Evolutionary conservation across 2,329 filamentous ascomycete genomes (phyloP), one percentile per base, ranked within the genome.

Genomic region (Clathrospora elynae): DNA sequence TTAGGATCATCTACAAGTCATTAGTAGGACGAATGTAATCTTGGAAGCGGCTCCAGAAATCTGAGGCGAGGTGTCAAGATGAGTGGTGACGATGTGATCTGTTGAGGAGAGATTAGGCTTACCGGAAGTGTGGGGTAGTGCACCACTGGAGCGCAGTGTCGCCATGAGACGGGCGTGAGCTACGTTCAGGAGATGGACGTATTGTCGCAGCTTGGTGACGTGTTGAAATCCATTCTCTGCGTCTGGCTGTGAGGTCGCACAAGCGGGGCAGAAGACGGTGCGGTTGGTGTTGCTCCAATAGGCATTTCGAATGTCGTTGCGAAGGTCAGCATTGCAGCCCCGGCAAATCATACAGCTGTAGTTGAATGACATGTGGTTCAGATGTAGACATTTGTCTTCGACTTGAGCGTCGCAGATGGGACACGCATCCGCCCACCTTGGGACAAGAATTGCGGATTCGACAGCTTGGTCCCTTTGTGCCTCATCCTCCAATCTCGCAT

Each of bases 121-220:
- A 82, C 80, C 79, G 47, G 84, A 82, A 24, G 84, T 83, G 49
- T 85, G 84, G 40, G 90, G 86, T 32, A 97, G 73, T 17, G 89
- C 87, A 42, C 91, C 91, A 55, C 84, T 93, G 55, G 80, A 88
- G 51, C 90, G 84, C 22, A 99, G 79, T 19, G 95, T 95, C 30
- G 92, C 88, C 49, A 99, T 77, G 16, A 99, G 78, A 43, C 93
- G 81, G 16, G 93, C 93, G 55, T 99, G 81, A 12, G 93, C 93
- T 14, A 99, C 93, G 61, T 89, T 84, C 26, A 99, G 78, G 13
- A 99, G 76, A 70, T 96, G 96, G 5, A 96, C 85, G 66, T 96
- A 99, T 74, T 99, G 92, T 64, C 93, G 87, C 40, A 99, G 76
- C 68, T 95, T 90, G 12, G 88, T 88, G 24, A 96, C 82, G 49